A percentile compares a stretch with the other conserved stretches of the same genome.
These are phyloP conservation scores for Panellus pusillus DNA, from an alignment of 768 basidiomycete species.

Conservation along the genomic window DNA sequence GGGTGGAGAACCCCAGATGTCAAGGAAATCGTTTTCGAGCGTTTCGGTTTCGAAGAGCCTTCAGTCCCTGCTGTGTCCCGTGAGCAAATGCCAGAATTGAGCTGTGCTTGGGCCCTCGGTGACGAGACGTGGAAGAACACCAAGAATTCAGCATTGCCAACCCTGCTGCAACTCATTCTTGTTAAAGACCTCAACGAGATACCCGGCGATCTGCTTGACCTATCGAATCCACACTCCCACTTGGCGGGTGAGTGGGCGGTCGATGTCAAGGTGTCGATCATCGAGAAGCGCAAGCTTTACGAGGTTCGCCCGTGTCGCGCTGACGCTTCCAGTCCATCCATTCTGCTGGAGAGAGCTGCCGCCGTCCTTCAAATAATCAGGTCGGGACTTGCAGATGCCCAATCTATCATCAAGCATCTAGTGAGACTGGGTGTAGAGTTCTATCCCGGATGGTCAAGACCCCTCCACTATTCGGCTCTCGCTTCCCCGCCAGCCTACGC, in stretches of 20 bases:
- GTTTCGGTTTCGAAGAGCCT: constrained; percentile 7
- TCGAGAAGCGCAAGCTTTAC: constrained; percentile 1
- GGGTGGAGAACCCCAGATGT: constrained; percentile 6
- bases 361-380: constrained; percentile 13
- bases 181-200: not conserved
- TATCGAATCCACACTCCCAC: not conserved
- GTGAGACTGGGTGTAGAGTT: constrained; percentile 9
- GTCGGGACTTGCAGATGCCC: not conserved
- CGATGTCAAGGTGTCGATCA: not conserved
- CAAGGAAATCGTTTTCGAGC: not conserved
- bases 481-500: not conserved
- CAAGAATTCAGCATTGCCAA: constrained; percentile 1
- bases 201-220: constrained; percentile 3
- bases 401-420: constrained; percentile 4
- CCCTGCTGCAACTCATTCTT: constrained; percentile 6
- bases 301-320: constrained; percentile 1
- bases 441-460: constrained; percentile 6
- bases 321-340: constrained; percentile 4
- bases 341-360: constrained; percentile 10
- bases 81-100: not conserved
- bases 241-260: constrained; percentile 10
- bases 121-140: constrained; percentile 5
- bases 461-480: not conserved
- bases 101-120: constrained; percentile 8
- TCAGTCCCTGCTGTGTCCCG: not conserved